Evolutionary conservation across 2,329 filamentous ascomycete genomes (phyloP).

Genomic region (Hypoxylon sp.): DNA sequence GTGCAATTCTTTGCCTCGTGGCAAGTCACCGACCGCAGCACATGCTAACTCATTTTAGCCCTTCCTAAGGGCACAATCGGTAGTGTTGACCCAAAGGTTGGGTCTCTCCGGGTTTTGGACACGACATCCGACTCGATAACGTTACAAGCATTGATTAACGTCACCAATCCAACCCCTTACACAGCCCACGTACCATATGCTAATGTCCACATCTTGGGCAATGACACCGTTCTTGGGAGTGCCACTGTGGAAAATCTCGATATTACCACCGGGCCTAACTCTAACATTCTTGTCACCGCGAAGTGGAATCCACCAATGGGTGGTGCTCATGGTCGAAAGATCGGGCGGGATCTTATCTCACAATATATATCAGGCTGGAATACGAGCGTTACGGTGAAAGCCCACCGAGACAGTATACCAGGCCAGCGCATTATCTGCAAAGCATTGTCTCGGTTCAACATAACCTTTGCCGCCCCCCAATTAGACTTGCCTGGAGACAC

Average conservation of each 20-base stretch:
- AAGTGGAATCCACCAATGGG: constrained; percentile 79
- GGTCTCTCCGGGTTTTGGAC: constrained; percentile 76
- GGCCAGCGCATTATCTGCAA: constrained; percentile 76
- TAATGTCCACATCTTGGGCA: constrained; percentile 80
- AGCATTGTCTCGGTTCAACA: constrained; percentile 76
- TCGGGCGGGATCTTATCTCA: constrained; percentile 80
- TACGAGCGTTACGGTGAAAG: constrained; percentile 79
- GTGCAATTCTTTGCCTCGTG: constrained; percentile 39
- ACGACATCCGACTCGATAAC: constrained; percentile 78
- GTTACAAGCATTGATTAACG: constrained; percentile 78
- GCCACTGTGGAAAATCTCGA: constrained; percentile 73
- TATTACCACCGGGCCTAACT: constrained; percentile 77
- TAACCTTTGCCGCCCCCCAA: constrained; percentile 78
- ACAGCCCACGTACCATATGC: constrained; percentile 83
- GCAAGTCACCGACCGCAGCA: constrained; percentile 24
- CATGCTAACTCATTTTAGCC: constrained; percentile 62
- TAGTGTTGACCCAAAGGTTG: constrained; percentile 71
- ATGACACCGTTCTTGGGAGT: constrained; percentile 80
- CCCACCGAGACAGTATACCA: constrained; percentile 80
- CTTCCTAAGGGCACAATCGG: constrained; percentile 65
- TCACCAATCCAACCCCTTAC: constrained; percentile 92
- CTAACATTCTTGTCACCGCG: constrained; percentile 73
- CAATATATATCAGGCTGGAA: constrained; percentile 91
- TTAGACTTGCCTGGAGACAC: constrained; percentile 68
- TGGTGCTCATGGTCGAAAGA: constrained; percentile 68